Evolutionary conservation across 306 rosid genomes (phyloP), one percentile per base, ranked within the genome.

Genomic region (Acacia crassicarpa): DNA sequence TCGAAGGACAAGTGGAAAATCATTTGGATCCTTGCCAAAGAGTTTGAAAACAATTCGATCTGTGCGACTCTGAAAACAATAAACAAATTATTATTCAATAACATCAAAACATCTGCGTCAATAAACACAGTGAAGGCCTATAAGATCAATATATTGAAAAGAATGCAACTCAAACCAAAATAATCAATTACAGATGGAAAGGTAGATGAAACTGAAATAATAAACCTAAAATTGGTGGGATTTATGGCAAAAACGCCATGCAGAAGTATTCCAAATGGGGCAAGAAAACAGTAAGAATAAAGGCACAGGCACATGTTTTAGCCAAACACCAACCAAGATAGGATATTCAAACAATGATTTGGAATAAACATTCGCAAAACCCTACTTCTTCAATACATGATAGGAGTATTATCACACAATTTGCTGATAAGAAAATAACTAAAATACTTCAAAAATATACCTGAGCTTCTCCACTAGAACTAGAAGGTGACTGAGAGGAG

Each of bases 41-140:
- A 96, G 93, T 84, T 96, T 96, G 79, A 96, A 93, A 67, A 96
- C 94, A 66, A 96, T 93, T 62, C 99, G 87, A 85, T 92, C 99
- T 0, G 99, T 96, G 83, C 97, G 87, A 86, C 89, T 84, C 99
- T 96, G 93, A 48, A 84, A 75, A 59, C 77, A 80, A 74, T 72
- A 80, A 78, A 82, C 48, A 74, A 83, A 70, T 25, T 30, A 62
- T 22, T 22, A 67, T 49, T 76, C 41, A 61, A 71, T 65, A 53
- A 40, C 48, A 49, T 61, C 27, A 66, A 74, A 69, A 59, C 56
- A 53, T 14, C 62, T 40, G 62, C 62, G 41, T n/a, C 62, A 6
- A 41, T 56, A 41, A 66, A 75, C 54, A 65, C 69, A 13, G 54
- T 53, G 43, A 68, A 67, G 56, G 48, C 45, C 59, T 25, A 41